These are phyloP conservation scores for Trypanosoma melophagium DNA, from an alignment of 208 protist species.

Conservation along the genomic window DNA sequence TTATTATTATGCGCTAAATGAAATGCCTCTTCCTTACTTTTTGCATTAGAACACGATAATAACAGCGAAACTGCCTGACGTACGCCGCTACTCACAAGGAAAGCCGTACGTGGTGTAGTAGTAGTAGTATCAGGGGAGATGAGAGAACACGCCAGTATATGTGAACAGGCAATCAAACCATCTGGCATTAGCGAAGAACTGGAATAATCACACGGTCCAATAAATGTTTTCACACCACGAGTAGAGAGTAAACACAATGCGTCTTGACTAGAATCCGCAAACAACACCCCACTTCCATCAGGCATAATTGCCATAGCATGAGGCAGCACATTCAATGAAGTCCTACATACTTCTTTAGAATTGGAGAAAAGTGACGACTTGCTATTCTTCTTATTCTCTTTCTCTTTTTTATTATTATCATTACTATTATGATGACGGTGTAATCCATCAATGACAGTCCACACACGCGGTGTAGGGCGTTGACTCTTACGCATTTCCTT, in stretches of 20 bases:
- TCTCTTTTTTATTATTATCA: no score
- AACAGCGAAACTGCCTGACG: conserved; percentile 20
- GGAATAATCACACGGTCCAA: conserved; percentile 43
- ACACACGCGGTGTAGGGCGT: conserved; percentile 37
- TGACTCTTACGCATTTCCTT: not conserved
- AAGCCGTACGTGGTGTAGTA: conserved; percentile 6
- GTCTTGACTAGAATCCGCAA: conserved; percentile 46
- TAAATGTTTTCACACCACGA: conserved; percentile 51
- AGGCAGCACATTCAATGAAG: conserved; percentile 44
- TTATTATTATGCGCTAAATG: no score
- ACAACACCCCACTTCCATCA: conserved; percentile 42
- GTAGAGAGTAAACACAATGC: conserved; percentile 46
- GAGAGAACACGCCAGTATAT: conserved; percentile 15
- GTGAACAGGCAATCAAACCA: conserved; percentile 20
- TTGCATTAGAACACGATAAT: not conserved
- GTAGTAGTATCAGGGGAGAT: not conserved
- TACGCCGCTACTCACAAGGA: conserved; percentile 23
- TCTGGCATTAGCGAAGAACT: not conserved
- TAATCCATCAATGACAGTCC: conserved; percentile 57
- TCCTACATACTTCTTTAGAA: conserved; percentile 24
- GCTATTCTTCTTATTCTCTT: no score
- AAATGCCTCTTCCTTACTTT: not conserved
- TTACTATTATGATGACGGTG: no score
- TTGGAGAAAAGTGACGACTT: no score
- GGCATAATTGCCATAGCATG: conserved; percentile 45